Conservation (phyloP, 306 rosid genomes). For the Leucaena leucocephala region DNA sequence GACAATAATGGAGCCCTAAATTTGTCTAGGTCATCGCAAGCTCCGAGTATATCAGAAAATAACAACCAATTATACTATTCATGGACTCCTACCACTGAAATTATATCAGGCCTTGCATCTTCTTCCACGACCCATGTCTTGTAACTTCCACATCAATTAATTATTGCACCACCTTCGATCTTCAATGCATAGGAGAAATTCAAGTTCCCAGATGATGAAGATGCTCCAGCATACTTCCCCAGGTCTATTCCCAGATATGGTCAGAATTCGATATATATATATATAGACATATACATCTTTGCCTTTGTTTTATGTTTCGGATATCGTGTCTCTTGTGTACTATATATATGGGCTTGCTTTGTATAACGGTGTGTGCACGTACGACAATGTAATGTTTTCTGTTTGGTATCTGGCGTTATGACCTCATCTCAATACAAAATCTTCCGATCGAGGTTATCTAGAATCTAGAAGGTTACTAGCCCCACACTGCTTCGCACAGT, state of each 20-base stretch:
- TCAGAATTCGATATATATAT: not conserved
- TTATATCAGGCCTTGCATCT: constrained; percentile 52
- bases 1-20: constrained; percentile 34
- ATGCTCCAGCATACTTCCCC: not conserved
- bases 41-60: constrained; percentile 38
- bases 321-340: constrained; percentile 10
- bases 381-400: constrained; percentile 1
- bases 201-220: not conserved
- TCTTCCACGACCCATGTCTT: constrained; percentile 53
- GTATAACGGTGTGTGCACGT: constrained; percentile 31
- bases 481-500: not conserved
- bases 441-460: not conserved
- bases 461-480: constrained; percentile 8
- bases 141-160: constrained; percentile 23
- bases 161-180: not conserved
- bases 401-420: constrained; percentile 16
- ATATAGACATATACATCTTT: not conserved
- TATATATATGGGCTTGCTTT: constrained; percentile 8
- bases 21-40: constrained; percentile 30
- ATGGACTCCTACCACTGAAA: constrained; percentile 46
- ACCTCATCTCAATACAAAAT: constrained; percentile 15
- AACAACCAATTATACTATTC: constrained; percentile 33
- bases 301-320: not conserved
- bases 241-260: constrained; percentile 6
- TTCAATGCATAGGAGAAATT: not conserved